Evolutionary conservation across 2,329 filamentous ascomycete genomes (phyloP), one percentile per base, ranked within the genome.

Genomic region (Lachnellula arida): DNA sequence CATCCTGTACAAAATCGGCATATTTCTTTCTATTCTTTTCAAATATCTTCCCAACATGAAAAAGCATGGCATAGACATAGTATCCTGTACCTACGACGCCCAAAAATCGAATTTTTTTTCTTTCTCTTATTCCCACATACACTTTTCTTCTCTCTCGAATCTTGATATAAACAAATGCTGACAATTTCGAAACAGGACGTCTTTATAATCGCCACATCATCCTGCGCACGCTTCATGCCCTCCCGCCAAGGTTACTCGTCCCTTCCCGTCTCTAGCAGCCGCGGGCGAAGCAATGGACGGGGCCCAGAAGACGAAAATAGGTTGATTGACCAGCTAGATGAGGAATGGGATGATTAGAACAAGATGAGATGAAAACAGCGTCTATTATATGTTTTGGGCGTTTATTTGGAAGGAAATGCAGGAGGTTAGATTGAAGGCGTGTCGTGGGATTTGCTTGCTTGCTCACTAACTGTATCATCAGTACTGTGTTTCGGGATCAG

Each of bases 291-390:
- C 43, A 58, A 48, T 9, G 49, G 58, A 17, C 25, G 34, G n/a
- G 52, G 62, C 23, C 52, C 62, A 6, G 93, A 97, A 57, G 92
- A 91, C 54, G 94, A 97, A 74, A 97, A 97, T 72, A 78, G 91
- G 60, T 75, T 97, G 65, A 97, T 99, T 71, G 93, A 97, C 71
- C 91, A 97, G 72, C 78, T 97, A 57, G 94, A 97, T 67, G 93
- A 97, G 72, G 92, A 97, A 70, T 97, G 93, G 93, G 92, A 97
- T 65, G 92, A 96, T 61, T 86, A 67, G 72, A 57, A 9, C 5
- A 32, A 32, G 9, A 32, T 32, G 8, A 32, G 28, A 32, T 32
- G 8, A 25, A 23, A 23, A 3, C 11, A 22, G 5, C 19, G 11
- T 19, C 15, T 19, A 19, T 44, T 44, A 17, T 22, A 11, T 6